Evolutionary conservation across 495 filamentous ascomycete genomes (phyloP).

Genomic region (Cercophora samala): DNA sequence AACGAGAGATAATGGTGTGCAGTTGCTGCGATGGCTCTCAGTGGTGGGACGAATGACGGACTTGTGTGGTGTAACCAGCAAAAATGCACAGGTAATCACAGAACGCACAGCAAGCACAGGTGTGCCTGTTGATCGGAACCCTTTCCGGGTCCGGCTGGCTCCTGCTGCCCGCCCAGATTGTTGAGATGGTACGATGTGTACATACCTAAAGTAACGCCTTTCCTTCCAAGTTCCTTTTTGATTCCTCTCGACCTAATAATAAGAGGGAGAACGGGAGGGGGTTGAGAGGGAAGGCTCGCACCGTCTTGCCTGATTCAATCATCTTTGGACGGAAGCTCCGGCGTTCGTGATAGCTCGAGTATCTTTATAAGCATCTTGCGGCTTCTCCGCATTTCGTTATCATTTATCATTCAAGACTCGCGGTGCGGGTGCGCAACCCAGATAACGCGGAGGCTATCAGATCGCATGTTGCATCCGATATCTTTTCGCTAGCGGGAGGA

Average conservation of each 20-base stretch:
- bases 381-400: neutral
- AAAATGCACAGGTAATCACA: neutral
- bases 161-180: neutral
- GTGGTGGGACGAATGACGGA: neutral
- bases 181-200: neutral
- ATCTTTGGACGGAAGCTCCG: neutral
- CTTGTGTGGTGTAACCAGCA: neutral
- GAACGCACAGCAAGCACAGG: neutral
- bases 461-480: neutral
- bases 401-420: neutral
- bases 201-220: too few species aligned
- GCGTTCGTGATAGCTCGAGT: neutral
- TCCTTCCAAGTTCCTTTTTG: too few species aligned
- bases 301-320: neutral
- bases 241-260: neutral
- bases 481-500: neutral
- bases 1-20: neutral
- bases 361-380: neutral
- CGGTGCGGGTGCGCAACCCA: neutral
- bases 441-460: neutral
- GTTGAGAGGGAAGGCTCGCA: neutral
- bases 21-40: neutral
- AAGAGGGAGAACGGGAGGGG: too few species aligned
- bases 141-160: neutral
- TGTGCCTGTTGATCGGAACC: neutral